phyloP scores from a whole-genome alignment of 2,329 filamentous ascomycete genomes.

The Colletotrichum lindemuthianum region DNA sequence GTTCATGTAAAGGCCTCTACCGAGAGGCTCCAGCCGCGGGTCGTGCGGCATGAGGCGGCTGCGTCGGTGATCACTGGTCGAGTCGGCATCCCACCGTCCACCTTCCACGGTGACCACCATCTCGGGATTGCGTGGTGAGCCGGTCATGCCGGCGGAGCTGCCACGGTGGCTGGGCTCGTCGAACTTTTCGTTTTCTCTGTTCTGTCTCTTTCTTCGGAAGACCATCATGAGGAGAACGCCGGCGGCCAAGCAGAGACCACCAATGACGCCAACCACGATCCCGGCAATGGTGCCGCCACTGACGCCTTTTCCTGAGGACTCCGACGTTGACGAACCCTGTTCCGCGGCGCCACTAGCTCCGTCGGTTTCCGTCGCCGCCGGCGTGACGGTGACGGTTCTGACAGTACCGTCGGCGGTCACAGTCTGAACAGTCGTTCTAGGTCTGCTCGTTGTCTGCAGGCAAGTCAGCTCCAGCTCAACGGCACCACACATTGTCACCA shows the following conservation, averaged over 20 bases:
- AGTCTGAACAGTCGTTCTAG: constrained; percentile 53
- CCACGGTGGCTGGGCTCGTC: constrained; percentile 59
- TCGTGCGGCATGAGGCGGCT: constrained; percentile 68
- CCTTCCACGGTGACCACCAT: constrained; percentile 48
- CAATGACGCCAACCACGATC: constrained; percentile 50
- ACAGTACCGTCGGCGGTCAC: constrained; percentile 64
- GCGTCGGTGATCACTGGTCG: constrained; percentile 43
- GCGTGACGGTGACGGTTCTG: constrained; percentile 64
- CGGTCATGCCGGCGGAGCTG: constrained; percentile 60
- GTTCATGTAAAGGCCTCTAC: constrained; percentile 65
- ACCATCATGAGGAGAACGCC: constrained; percentile 54
- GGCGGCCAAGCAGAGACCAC: constrained; percentile 47
- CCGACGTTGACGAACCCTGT: neutral
- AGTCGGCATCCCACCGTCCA: constrained; percentile 36
- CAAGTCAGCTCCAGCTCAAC: constrained; percentile 9
- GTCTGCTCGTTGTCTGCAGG: constrained; percentile 16
- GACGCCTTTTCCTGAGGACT: constrained; percentile 42
- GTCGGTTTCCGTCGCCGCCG: constrained; percentile 47
- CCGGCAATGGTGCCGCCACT: constrained; percentile 61
- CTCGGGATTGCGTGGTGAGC: constrained; percentile 54
- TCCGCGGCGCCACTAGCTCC: constrained; percentile 31
- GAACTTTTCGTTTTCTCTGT: constrained; percentile 54
- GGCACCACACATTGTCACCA: constrained; percentile 12
- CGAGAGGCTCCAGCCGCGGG: constrained; percentile 71
- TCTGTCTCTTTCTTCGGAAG: constrained; percentile 55